These are phyloP conservation scores for Colletotrichum sp. DNA, from an alignment of 2,329 filamentous ascomycete species.

Conservation along the genomic window DNA sequence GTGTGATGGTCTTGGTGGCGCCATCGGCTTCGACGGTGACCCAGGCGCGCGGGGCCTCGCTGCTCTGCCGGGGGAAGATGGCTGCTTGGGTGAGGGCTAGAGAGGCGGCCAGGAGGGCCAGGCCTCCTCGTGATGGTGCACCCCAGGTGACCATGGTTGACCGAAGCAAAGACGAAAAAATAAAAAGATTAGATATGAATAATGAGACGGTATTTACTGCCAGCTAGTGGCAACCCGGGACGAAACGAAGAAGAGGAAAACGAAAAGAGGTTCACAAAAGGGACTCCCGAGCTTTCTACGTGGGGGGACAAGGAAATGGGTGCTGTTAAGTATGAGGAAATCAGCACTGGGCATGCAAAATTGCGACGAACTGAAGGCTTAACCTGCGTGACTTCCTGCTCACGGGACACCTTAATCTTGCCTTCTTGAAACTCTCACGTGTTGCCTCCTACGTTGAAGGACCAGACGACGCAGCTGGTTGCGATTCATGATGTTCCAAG, in stretches of 20 bases:
- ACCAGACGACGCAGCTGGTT: neutral
- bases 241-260: neutral
- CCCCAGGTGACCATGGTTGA: neutral
- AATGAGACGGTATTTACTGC: neutral
- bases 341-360: neutral
- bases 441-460: neutral
- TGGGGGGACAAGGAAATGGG: neutral
- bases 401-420: constrained; percentile 7
- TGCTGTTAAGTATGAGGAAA: constrained; percentile 3
- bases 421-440: constrained; percentile 13
- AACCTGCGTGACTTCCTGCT: neutral
- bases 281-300: neutral
- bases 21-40: constrained; percentile 20
- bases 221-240: neutral
- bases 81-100: constrained; percentile 2
- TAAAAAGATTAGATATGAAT: neutral
- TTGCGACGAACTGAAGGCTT: constrained; percentile 4
- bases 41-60: constrained; percentile 19
- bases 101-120: neutral
- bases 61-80: constrained; percentile 5
- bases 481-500: neutral
- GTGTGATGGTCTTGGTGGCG: constrained; percentile 12
- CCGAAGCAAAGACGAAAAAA: neutral
- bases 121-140: neutral
- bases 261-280: neutral